Base-by-base conservation (phyloP, 2,329 filamentous ascomycete genomes). In the Lasiodiplodia theobromae region DNA sequence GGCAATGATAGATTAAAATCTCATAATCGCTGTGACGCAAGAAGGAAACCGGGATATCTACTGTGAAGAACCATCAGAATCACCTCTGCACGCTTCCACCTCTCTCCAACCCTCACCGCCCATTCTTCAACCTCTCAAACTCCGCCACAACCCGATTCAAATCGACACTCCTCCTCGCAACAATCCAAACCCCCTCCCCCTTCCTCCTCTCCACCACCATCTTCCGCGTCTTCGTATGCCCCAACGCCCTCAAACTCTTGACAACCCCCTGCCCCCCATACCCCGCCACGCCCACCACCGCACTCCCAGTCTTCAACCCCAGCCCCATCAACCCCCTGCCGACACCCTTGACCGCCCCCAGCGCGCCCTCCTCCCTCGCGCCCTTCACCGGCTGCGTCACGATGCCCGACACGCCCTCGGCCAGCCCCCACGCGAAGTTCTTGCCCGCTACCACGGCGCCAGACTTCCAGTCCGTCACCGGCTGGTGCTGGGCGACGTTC, bases 391-490 rank as follows among this genome's bases (percentile, higher is more conserved):
- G 63, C 51, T 66, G 49, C 37, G 31, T 71, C 28, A 79, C 69
- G 6, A 79, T 51, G 23, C 74, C 79, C 1, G 73, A 71, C 6
- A 81, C 21, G 0, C 78, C 79, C 14, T 77, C 75, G 0, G 69
- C 70, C 53, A 82, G 74, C 0, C 79, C 77, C 37, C 73, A 54
- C 0, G 70, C 71, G n/a, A 80, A 80, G 4, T 72, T 75, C 69
- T 76, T 78, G 1, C 74, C 76, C 1, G 74, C 80, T 0, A 77
- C 75, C 0, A 70, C 58, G 1, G 74, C 73, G 0, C 79, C 81
- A 34, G 72, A 75, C 37, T 77, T 76, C 73, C 74, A 77, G 47
- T 78, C 77, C 3, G 71, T 75, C 5, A 82, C 74, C 2, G 74
- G 71, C 1, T 74, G 74, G 51, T 79, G 74, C 14, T 8, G 21